Evolutionary conservation across 1,284 basidiomycete genomes (phyloP).

Genomic region (Anthracocystis walkeri): DNA sequence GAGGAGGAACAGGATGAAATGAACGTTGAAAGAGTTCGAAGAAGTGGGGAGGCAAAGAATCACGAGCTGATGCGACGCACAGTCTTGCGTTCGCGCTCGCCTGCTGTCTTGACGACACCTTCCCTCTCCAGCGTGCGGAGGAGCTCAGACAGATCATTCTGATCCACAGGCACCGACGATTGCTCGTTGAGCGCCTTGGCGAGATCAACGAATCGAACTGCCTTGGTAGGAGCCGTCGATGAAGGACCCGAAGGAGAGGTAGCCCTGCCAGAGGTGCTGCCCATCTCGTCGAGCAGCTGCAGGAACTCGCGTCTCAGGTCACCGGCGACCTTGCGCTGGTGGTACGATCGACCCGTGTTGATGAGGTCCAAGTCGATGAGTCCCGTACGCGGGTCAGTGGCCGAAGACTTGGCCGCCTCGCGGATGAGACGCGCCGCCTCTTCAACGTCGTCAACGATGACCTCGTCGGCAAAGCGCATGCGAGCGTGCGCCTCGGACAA

Average conservation of each 20-base stretch:
- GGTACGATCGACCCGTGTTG: conserved; percentile 89
- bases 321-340: conserved; percentile 75
- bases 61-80: conserved; percentile 58
- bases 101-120: conserved; percentile 61
- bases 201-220: conserved; percentile 64
- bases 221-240: conserved; percentile 41
- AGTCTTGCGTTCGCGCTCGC: conserved; percentile 65
- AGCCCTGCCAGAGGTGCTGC: conserved; percentile 39
- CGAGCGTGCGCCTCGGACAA: conserved; percentile 94
- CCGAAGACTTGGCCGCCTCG: conserved; percentile 86
- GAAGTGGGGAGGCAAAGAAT: background rate
- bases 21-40: background rate
- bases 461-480: conserved; percentile 88
- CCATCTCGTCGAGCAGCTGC: conserved; percentile 58
- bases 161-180: conserved; percentile 61
- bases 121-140: conserved; percentile 61
- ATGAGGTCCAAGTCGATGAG: conserved; percentile 96
- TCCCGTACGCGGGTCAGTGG: conserved; percentile 86
- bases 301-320: conserved; percentile 64
- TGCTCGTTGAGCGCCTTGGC: conserved; percentile 63
- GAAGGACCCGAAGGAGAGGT: conserved; percentile 41
- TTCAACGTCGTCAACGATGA: conserved; percentile 86
- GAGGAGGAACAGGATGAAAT: background rate
- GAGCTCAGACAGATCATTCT: conserved; percentile 60
- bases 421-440: conserved; percentile 94